These are phyloP conservation scores for Nicotiana sylvestris DNA, from an alignment of 257 asterid species.

Conservation along the genomic window DNA sequence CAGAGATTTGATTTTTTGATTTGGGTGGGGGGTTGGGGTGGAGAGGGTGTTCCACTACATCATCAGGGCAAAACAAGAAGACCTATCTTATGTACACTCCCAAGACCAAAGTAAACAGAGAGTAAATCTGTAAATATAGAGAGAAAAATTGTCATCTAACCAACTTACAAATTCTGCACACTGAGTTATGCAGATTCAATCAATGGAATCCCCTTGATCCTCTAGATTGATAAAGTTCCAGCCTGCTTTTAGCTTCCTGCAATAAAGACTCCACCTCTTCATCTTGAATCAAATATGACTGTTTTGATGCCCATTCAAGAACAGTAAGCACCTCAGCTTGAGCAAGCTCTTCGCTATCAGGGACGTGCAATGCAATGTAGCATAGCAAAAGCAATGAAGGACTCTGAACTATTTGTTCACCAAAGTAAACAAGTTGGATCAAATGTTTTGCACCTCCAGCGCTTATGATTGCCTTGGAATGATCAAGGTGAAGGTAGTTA, in stretches of 20 bases:
- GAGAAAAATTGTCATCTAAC: not conserved
- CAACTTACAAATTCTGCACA: not conserved
- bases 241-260: slow-evolving; percentile 51
- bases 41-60: slow-evolving; percentile 2
- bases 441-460: slow-evolving; percentile 64
- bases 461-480: slow-evolving; percentile 52
- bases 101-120: slow-evolving; percentile 2
- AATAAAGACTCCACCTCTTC: slow-evolving; percentile 44
- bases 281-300: slow-evolving; percentile 29
- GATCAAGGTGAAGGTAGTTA: slow-evolving; percentile 54
- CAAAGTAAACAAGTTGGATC: slow-evolving; percentile 63
- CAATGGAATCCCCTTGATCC: slow-evolving; percentile 55
- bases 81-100: slow-evolving; percentile 19
- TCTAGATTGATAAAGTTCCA: slow-evolving; percentile 70
- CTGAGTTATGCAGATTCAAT: not conserved
- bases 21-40: not conserved
- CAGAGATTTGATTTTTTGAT: not conserved
- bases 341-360: slow-evolving; percentile 71
- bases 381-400: slow-evolving; percentile 43
- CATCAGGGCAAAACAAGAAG: not conserved
- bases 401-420: slow-evolving; percentile 57
- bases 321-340: slow-evolving; percentile 51
- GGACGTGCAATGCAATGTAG: slow-evolving; percentile 51
- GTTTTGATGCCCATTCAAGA: slow-evolving; percentile 72
- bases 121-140: not conserved